Evolutionary conservation across 345 rosid genomes (phyloP).

Genomic region (Ricinus communis): DNA sequence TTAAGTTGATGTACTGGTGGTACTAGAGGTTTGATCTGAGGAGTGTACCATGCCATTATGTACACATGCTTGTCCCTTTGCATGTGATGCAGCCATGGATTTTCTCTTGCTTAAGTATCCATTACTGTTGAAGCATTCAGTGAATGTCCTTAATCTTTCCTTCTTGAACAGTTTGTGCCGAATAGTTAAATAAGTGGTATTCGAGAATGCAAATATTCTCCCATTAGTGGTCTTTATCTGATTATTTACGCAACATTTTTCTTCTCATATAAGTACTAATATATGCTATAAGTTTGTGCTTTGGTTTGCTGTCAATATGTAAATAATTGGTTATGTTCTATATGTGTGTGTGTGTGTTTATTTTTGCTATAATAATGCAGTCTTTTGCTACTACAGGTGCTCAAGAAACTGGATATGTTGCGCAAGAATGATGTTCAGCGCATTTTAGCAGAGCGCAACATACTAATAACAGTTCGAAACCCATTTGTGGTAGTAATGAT

Average conservation of each 20-base stretch:
- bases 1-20: not conserved
- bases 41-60: not conserved
- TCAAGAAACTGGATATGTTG: conserved; percentile 78
- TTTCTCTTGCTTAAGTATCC: not conserved
- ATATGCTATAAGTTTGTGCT: not conserved
- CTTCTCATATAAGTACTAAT: not conserved
- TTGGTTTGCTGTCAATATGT: not conserved
- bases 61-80: not conserved
- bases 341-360: no score
- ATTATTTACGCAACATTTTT: not conserved
- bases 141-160: not conserved
- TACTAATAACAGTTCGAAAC: conserved; percentile 74
- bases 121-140: not conserved
- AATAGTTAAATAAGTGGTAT: no score
- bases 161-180: not conserved
- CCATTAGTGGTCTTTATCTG: not conserved
- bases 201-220: not conserved
- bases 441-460: conserved; percentile 77
- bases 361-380: conserved; percentile 19
- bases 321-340: conserved; percentile 2
- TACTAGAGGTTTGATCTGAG: not conserved
- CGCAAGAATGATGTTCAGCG: conserved; percentile 76
- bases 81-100: not conserved
- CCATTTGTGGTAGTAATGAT: conserved; percentile 71
- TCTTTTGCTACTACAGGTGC: conserved; percentile 47